Conservation (phyloP, 441 rosid species). For the Adansonia madagascariensis region DNA sequence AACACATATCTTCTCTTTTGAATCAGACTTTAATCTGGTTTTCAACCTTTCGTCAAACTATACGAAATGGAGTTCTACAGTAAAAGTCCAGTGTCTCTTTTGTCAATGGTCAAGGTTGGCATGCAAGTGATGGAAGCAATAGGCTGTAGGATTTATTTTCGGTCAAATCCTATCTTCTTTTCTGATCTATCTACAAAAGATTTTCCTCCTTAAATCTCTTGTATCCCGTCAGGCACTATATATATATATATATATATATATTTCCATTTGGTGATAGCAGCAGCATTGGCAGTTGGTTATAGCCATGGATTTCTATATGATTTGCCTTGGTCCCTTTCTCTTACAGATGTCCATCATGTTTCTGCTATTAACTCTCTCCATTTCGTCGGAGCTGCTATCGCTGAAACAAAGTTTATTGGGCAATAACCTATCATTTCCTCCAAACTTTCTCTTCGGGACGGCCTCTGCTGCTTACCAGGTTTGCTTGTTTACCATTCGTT, state of each 20-base stretch:
- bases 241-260: background rate
- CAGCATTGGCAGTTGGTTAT: background rate
- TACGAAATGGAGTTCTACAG: background rate
- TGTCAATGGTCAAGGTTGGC: background rate
- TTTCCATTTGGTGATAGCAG: background rate
- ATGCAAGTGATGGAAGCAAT: background rate
- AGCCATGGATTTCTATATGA: constrained; percentile 11
- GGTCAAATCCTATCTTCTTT: background rate
- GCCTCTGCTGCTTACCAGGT: constrained; percentile 48
- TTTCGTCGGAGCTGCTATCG: background rate
- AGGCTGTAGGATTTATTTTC: too few relatives aligned
- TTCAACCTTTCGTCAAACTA: background rate
- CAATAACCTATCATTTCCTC: constrained; percentile 23
- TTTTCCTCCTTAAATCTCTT: background rate
- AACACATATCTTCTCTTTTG: background rate
- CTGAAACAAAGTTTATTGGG: constrained; percentile 7
- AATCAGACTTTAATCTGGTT: background rate
- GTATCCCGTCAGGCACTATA: background rate
- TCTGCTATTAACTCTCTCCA: background rate
- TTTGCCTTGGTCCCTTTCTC: constrained; percentile 5
- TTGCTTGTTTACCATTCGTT: background rate
- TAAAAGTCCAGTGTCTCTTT: background rate
- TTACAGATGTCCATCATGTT: background rate
- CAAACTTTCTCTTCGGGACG: constrained; percentile 43
- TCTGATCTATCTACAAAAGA: background rate